Conservation (phyloP, 495 filamentous ascomycete species). For the Rhizodiscina lignyota region DNA sequence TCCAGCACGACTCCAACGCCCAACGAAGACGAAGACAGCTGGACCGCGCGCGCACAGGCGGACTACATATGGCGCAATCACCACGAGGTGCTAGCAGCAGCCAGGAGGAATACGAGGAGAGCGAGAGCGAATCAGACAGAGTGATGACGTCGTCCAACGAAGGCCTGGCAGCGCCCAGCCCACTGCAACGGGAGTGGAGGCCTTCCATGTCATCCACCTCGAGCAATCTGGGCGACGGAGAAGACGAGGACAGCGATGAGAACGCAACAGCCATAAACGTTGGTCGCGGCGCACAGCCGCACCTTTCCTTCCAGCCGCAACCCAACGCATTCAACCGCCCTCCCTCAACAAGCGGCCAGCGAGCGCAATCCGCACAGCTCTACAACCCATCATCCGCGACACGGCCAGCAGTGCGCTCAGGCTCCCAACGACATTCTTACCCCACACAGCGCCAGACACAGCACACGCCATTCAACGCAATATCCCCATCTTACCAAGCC, state of each 20-base stretch:
- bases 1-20: slow-evolving; percentile 37
- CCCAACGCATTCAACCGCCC: background rate
- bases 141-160: slow-evolving; percentile 78
- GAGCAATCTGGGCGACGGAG: slow-evolving; percentile 26
- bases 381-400: slow-evolving; percentile 85
- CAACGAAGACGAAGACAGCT: slow-evolving; percentile 29
- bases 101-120: slow-evolving; percentile 80
- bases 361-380: slow-evolving; percentile 46
- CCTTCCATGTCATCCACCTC: slow-evolving; percentile 19
- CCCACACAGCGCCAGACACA: slow-evolving; percentile 5
- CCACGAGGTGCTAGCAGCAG: slow-evolving; percentile 46
- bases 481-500: slow-evolving; percentile 60
- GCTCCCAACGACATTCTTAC: slow-evolving; percentile 15
- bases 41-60: slow-evolving; percentile 2
- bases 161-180: slow-evolving; percentile 28
- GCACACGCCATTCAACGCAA: slow-evolving; percentile 38
- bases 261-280: background rate
- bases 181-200: slow-evolving; percentile 11
- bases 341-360: background rate
- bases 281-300: background rate
- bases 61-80: slow-evolving; percentile 3
- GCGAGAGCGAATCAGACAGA: slow-evolving; percentile 68
- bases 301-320: background rate
- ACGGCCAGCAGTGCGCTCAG: slow-evolving; percentile 42
- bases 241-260: slow-evolving; percentile 45